These are phyloP conservation scores for Dendrobium chrysotoxum DNA, from an alignment of 106 monocot genomes.

Conservation along the genomic window DNA sequence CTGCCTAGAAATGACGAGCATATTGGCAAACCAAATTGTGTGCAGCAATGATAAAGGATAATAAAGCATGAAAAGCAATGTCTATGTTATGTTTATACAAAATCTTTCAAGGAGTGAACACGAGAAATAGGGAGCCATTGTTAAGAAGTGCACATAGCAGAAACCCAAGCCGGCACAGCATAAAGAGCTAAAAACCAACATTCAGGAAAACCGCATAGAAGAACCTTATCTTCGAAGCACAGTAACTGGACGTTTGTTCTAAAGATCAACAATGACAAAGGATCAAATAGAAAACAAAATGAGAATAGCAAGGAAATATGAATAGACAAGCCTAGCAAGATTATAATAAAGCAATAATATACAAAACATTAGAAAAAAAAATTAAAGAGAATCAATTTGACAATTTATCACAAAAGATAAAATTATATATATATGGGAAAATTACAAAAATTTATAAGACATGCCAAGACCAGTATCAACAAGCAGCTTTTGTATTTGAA, in stretches of 20 bases:
- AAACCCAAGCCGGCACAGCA: too few species aligned
- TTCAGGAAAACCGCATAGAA: neutral
- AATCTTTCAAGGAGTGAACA: too few species aligned
- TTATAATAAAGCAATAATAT: neutral
- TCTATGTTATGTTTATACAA: too few species aligned
- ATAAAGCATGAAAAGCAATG: too few species aligned
- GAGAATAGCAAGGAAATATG: neutral
- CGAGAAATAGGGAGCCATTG: too few species aligned
- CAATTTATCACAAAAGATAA: too few species aligned
- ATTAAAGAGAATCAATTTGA: too few species aligned
- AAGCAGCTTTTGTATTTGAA: conserved; percentile 3
- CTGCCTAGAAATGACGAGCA: neutral
- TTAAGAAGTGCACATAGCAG: too few species aligned
- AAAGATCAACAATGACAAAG: neutral
- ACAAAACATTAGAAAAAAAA: too few species aligned
- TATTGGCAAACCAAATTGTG: neutral
- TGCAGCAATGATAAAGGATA: neutral
- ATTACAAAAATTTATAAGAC: neutral
- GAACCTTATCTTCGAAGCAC: neutral
- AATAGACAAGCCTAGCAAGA: neutral
- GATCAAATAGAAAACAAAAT: neutral
- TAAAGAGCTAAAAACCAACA: too few species aligned
- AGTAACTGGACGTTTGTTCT: neutral
- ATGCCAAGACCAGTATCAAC: neutral
- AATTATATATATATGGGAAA: too few species aligned